These are phyloP conservation scores for Juglanconis oblonga DNA, from an alignment of 2,329 filamentous ascomycete genomes.

Conservation along the genomic window DNA sequence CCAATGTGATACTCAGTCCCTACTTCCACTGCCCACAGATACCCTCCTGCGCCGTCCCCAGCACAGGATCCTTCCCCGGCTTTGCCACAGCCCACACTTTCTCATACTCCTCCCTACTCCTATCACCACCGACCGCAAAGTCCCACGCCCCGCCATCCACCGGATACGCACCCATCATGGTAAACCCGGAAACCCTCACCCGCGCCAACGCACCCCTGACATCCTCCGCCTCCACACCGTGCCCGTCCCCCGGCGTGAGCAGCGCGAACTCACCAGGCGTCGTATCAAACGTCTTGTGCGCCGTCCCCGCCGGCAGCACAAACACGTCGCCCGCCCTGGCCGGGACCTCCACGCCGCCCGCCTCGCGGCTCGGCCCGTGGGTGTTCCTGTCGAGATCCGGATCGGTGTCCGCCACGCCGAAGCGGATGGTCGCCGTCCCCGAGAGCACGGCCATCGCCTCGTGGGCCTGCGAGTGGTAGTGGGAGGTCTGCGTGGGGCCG, in stretches of 20 bases:
- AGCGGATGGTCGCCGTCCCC: constrained; percentile 48
- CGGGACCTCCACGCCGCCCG: constrained; percentile 45
- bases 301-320: constrained; percentile 52
- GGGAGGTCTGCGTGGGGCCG: constrained; percentile 49
- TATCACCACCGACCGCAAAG: constrained; percentile 43
- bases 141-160: constrained; percentile 44
- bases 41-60: constrained; percentile 30
- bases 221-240: constrained; percentile 31
- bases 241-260: constrained; percentile 41
- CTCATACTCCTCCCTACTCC: constrained; percentile 40
- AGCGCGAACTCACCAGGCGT: constrained; percentile 35
- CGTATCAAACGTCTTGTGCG: constrained; percentile 50
- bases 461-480: constrained; percentile 56
- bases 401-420: constrained; percentile 47
- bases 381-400: constrained; percentile 37
- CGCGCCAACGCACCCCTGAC: constrained; percentile 31
- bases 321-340: constrained; percentile 56
- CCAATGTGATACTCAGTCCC: neutral
- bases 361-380: constrained; percentile 37
- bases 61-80: constrained; percentile 44
- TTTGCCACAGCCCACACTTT: constrained; percentile 43
- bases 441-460: constrained; percentile 56
- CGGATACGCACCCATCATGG: constrained; percentile 58
- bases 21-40: constrained; percentile 13
- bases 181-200: constrained; percentile 42